A percentile compares a stretch with the other conserved stretches of the same genome.
Evolutionary conservation across 257 asterid species (phyloP).

Genomic region (Mitragyna speciosa): DNA sequence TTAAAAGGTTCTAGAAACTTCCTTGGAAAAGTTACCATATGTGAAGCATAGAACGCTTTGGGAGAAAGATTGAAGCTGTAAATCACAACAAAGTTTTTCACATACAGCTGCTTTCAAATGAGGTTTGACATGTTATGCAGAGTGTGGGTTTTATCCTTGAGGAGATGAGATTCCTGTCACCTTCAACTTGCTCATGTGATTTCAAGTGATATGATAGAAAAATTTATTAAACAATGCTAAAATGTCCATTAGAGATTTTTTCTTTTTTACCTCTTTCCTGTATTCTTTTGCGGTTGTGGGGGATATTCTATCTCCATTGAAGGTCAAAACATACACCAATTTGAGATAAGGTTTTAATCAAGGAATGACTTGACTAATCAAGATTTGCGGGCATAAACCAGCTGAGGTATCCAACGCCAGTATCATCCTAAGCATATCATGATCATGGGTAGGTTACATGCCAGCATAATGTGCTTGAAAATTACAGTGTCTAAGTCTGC

Average conservation of each 20-base stretch:
- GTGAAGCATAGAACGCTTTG: too few species aligned
- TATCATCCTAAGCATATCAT: neutral
- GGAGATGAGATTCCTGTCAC: neutral
- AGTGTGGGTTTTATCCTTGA: neutral
- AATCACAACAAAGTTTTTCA: neutral
- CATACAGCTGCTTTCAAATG: neutral
- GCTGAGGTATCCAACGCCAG: neutral
- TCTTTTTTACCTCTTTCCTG: neutral
- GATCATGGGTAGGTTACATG: neutral
- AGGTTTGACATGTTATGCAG: neutral
- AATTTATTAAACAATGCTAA: too few species aligned
- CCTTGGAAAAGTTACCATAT: neutral
- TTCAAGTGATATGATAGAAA: neutral
- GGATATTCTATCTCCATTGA: too few species aligned
- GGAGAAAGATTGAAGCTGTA: neutral
- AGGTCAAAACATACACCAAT: too few species aligned
- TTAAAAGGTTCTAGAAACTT: neutral
- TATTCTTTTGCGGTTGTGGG: too few species aligned
- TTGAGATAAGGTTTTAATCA: neutral
- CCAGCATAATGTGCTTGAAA: neutral
- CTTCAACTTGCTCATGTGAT: neutral
- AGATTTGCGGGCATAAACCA: neutral
- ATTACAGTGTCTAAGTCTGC: neutral
- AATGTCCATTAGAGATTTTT: too few species aligned
- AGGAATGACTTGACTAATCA: neutral